These are phyloP conservation scores for Speleostelium caveatum DNA, from an alignment of 78 protist genomes.

Conservation along the genomic window DNA sequence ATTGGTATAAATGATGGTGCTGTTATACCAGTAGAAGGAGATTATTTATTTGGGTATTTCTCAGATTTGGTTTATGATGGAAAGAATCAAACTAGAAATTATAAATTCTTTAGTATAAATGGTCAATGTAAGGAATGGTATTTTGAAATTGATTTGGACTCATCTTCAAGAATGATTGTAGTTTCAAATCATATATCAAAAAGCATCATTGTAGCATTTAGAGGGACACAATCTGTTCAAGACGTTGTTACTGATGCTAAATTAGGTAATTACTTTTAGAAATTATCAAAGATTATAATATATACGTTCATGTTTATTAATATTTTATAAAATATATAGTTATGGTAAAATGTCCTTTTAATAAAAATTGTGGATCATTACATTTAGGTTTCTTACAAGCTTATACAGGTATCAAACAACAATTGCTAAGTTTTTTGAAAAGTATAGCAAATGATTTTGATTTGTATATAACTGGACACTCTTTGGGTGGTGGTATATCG, in stretches of 20 bases:
- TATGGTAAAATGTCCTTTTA: background rate
- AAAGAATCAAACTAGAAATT: background rate
- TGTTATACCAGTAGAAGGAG: constrained; percentile 17
- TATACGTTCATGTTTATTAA: too few species aligned
- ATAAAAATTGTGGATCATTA: constrained; percentile 1
- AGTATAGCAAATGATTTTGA: background rate
- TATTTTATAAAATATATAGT: too few species aligned
- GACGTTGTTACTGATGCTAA: constrained; percentile 6
- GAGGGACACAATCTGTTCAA: constrained; percentile 1
- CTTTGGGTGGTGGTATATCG: constrained; percentile 25
- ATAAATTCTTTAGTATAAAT: background rate
- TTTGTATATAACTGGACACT: constrained; percentile 37
- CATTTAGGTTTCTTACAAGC: constrained; percentile 4
- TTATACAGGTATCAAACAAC: background rate
- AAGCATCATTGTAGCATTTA: constrained; percentile 13
- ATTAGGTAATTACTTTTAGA: too few species aligned
- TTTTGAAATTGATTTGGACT: background rate
- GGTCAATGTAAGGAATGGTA: constrained; percentile 20
- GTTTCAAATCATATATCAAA: background rate
- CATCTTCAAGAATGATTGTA: constrained; percentile 4
- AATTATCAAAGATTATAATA: too few species aligned
- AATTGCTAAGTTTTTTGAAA: background rate
- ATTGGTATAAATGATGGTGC: too few species aligned
- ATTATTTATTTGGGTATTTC: constrained; percentile 15
- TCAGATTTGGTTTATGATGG: constrained; percentile 10